phyloP scores from a whole-genome alignment of 768 basidiomycete species.

The Russula abietina region DNA sequence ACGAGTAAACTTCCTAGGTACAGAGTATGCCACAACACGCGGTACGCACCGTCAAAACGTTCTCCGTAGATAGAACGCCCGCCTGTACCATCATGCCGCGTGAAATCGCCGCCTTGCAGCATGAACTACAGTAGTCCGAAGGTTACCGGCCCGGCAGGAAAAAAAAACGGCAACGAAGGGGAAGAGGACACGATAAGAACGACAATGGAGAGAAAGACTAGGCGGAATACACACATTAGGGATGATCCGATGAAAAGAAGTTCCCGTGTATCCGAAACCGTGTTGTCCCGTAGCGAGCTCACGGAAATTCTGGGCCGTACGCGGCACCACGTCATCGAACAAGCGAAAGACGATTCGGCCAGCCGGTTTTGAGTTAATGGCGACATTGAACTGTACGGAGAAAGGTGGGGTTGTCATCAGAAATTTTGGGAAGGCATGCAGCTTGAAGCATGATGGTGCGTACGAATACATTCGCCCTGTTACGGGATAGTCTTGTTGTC shows the following conservation, averaged over 20 bases:
- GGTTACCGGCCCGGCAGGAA: not conserved
- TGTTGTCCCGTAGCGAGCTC: slow-evolving; percentile 64
- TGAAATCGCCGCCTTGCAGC: slow-evolving; percentile 40
- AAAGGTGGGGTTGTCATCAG: not conserved
- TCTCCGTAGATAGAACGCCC: slow-evolving; percentile 38
- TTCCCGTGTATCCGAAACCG: slow-evolving; percentile 66
- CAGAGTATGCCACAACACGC: not conserved
- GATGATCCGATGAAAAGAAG: slow-evolving; percentile 58
- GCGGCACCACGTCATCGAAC: slow-evolving; percentile 77
- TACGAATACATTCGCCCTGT: slow-evolving; percentile 30
- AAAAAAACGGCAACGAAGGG: not conserved
- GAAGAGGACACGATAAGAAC: no score
- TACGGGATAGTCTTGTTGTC: no score
- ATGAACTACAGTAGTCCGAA: slow-evolving; percentile 30
- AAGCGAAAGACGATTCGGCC: slow-evolving; percentile 81
- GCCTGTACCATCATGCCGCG: slow-evolving; percentile 34
- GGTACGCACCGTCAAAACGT: slow-evolving; percentile 31
- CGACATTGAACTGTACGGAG: slow-evolving; percentile 50
- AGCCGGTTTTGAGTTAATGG: slow-evolving; percentile 51
- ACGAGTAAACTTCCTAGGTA: not conserved
- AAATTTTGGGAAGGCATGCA: not conserved
- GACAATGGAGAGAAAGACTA: not conserved
- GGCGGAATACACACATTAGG: slow-evolving; percentile 31
- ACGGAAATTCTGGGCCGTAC: slow-evolving; percentile 76
- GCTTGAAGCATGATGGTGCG: not conserved